These are phyloP conservation scores for Lipomyces spencermartinsiae DNA, from an alignment of 805 yeast genomes.

Conservation along the genomic window DNA sequence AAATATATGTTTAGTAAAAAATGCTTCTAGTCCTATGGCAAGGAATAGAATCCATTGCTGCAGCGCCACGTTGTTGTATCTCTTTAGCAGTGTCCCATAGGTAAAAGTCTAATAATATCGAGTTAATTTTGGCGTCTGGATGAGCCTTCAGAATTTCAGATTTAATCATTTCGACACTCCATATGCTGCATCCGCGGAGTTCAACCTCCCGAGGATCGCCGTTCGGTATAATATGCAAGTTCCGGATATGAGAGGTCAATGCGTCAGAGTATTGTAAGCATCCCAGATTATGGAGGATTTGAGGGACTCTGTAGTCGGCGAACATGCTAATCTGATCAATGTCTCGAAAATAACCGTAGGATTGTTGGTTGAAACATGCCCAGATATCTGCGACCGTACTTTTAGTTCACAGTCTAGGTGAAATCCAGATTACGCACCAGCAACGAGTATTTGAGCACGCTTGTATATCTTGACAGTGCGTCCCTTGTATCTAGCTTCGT, in stretches of 20 bases:
- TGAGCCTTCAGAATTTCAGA: constrained; percentile 39
- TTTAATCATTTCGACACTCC: constrained; percentile 50
- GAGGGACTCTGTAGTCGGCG: constrained; percentile 56
- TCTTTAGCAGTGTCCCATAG: constrained; percentile 55
- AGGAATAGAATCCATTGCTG: constrained; percentile 38
- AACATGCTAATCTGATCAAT: constrained; percentile 53
- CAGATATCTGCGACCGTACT: constrained; percentile 48
- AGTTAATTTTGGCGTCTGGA: constrained; percentile 43
- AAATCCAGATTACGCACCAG: constrained; percentile 19
- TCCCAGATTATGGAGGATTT: constrained; percentile 49
- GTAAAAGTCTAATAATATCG: constrained; percentile 52
- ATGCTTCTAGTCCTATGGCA: constrained; percentile 51
- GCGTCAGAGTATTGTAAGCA: constrained; percentile 46
- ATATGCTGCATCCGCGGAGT: constrained; percentile 52
- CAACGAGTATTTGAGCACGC: constrained; percentile 53
- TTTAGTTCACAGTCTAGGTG: background rate
- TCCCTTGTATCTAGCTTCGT: constrained; percentile 44
- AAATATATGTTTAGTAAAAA: constrained; percentile 23
- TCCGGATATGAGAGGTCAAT: constrained; percentile 40
- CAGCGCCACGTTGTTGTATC: constrained; percentile 41
- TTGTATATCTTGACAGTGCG: constrained; percentile 46
- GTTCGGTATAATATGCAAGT: constrained; percentile 39
- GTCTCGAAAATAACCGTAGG: constrained; percentile 49
- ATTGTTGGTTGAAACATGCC: constrained; percentile 52
- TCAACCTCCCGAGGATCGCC: constrained; percentile 50